Evolutionary conservation across 192 early-diverging fungal species (phyloP).

Genomic region (Rhizophagus clarus): DNA sequence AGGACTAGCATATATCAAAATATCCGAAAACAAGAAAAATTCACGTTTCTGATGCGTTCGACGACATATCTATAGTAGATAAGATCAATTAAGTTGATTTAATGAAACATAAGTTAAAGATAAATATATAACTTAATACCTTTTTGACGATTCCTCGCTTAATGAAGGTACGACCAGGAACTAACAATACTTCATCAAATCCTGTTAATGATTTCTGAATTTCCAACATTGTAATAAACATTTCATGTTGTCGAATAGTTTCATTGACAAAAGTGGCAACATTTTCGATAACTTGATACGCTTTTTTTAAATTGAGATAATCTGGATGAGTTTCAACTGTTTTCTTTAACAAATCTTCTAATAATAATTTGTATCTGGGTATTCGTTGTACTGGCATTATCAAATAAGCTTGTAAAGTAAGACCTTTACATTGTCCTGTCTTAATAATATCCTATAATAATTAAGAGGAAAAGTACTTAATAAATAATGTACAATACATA

Average conservation of each 20-base stretch:
- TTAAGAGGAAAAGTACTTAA: slow-evolving; percentile 48
- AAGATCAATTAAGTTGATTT: background rate
- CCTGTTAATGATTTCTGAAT: slow-evolving; percentile 69
- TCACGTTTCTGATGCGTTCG: slow-evolving; percentile 69
- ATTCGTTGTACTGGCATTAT: slow-evolving; percentile 89
- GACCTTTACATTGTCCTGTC: slow-evolving; percentile 50
- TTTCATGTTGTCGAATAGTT: slow-evolving; percentile 78
- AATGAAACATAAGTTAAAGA: background rate
- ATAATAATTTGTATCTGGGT: slow-evolving; percentile 83
- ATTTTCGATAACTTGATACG: slow-evolving; percentile 64
- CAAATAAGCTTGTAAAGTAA: slow-evolving; percentile 76
- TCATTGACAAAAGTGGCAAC: slow-evolving; percentile 82
- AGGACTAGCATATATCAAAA: slow-evolving; percentile 67
- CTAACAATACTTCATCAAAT: slow-evolving; percentile 67
- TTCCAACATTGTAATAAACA: slow-evolving; percentile 67
- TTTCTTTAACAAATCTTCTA: slow-evolving; percentile 72
- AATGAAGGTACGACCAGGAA: slow-evolving; percentile 69
- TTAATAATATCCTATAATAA: slow-evolving; percentile 49
- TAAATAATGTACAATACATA: slow-evolving; percentile 37
- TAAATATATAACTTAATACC: slow-evolving; percentile 16
- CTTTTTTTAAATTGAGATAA: slow-evolving; percentile 62
- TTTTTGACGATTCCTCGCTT: slow-evolving; percentile 68
- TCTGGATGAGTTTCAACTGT: slow-evolving; percentile 76
- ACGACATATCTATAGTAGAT: slow-evolving; percentile 55
- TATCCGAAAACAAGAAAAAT: slow-evolving; percentile 79